These are phyloP conservation scores for Globisporangium nunn DNA, from an alignment of 352 stramenopile genomes.

Conservation along the genomic window DNA sequence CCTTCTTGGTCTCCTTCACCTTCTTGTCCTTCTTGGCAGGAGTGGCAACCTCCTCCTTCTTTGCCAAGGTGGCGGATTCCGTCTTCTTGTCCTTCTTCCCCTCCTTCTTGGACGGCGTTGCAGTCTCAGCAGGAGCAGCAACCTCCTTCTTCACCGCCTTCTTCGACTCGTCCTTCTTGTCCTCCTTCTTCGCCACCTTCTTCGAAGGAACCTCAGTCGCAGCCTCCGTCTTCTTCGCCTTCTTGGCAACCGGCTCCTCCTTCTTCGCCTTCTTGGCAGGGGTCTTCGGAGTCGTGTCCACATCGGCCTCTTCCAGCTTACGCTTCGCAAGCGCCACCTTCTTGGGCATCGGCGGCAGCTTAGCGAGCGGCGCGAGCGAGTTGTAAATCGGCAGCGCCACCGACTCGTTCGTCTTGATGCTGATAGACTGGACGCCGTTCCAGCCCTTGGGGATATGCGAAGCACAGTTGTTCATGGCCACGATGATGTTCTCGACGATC, in stretches of 20 bases:
- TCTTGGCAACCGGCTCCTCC: neutral
- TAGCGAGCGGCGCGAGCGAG: constrained; percentile 44
- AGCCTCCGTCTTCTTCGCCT: neutral
- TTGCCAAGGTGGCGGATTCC: no score
- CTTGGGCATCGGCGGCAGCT: constrained; percentile 52
- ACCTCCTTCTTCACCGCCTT: neutral
- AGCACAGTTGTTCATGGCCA: constrained; percentile 64
- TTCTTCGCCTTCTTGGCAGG: constrained; percentile 14
- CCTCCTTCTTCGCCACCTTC: constrained; percentile 3
- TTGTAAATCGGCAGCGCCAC: constrained; percentile 91
- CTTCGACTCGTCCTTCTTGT: constrained; percentile 3
- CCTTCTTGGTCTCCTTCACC: constrained; percentile 16
- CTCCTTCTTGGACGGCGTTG: neutral
- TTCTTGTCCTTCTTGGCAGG: constrained; percentile 8
- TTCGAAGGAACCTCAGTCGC: neutral
- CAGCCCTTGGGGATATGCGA: constrained; percentile 85
- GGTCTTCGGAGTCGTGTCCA: constrained; percentile 7
- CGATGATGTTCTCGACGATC: constrained; percentile 73
- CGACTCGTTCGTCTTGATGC: constrained; percentile 85
- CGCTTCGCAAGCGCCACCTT: constrained; percentile 50
- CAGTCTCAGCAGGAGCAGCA: neutral
- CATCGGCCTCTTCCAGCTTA: constrained; percentile 42
- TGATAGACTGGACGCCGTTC: constrained; percentile 90
- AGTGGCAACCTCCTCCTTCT: neutral
- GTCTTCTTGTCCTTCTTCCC: neutral